Evolutionary conservation across 176 grass and related monocot genomes (phyloP), one percentile per base, ranked within the genome.

Genomic region (Rhynchospora breviuscula): DNA sequence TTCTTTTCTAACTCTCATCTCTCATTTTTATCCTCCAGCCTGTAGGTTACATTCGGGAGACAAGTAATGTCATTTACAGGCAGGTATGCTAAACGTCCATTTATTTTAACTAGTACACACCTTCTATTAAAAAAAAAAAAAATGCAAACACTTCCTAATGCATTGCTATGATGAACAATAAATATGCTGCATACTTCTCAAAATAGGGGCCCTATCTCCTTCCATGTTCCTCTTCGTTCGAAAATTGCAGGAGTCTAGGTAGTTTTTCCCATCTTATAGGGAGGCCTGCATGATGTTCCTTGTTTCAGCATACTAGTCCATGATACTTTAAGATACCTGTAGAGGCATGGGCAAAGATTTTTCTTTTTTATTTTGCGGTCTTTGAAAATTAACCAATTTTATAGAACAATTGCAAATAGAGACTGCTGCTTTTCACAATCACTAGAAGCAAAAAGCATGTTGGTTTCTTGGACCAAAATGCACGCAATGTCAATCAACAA

Each of bases 31-130:
- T 26, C 17, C 17, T 89, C 86, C 86, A 98, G 96, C 88, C 91
- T 67, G 88, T 90, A 78, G 96, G 85, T 76, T 91, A 77, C 84
- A 98, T 98, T 89, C 84, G 89, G 52, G 96, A 98, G 89, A 87
- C 91, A 87, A 98, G 93, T 87, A 98, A 95, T 86, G 52, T 93
- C 66, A 91, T 98, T 46, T 89, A 89, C 87, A 95, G 96, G 80
- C 96, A 98, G 92, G 96, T 95, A 95, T 3, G 44, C 68, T 63
- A 43, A 61, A 7, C 2, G 25, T 77, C 51, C 13, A 54, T 45
- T 70, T 70, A 46, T 70, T 69, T 23, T 62, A 2, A 62, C 18
- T 22, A 62, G 19, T 62, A 10, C 1, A 8, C 59, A 19, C 59
- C 59, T 62, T n/a, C 56, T 62, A 62, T n/a, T n/a, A 59, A 59